These are phyloP conservation scores for Pichia heedii DNA, from an alignment of 805 yeast species.

Conservation along the genomic window DNA sequence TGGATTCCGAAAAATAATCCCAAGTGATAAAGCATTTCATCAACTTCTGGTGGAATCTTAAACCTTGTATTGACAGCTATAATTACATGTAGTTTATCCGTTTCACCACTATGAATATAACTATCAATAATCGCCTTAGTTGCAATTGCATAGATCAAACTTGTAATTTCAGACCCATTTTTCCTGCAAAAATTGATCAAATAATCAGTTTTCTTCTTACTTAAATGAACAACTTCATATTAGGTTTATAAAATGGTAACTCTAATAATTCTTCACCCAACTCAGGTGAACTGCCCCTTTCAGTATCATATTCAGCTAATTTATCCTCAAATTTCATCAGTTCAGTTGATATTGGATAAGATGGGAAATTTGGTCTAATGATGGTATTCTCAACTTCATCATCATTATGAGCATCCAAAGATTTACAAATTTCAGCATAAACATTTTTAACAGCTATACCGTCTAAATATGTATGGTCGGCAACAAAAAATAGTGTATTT, in stretches of 20 bases:
- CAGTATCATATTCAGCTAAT: neutral
- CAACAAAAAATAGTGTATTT: slow-evolving; percentile 7
- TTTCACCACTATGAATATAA: neutral
- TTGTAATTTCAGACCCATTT: neutral
- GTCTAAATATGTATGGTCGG: slow-evolving; percentile 9
- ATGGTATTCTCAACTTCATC: neutral
- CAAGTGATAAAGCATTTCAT: neutral
- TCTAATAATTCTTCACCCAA: neutral
- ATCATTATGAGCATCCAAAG: neutral
- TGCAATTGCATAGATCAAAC: neutral
- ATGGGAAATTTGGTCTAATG: neutral
- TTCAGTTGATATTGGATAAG: neutral
- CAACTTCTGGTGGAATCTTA: neutral
- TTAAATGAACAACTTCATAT: neutral
- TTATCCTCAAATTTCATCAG: neutral
- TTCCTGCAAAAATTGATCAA: neutral
- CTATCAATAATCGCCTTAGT: neutral
- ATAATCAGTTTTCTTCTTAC: neutral
- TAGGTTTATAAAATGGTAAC: neutral
- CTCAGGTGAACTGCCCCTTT: neutral
- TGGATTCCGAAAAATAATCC: slow-evolving; percentile 9
- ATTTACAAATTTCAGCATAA: slow-evolving; percentile 1
- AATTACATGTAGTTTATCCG: neutral
- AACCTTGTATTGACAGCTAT: neutral
- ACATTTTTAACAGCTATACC: slow-evolving; percentile 11